Evolutionary conservation across 768 basidiomycete genomes (phyloP), one percentile per base, ranked within the genome.

Genomic region (Tricholoma matsutake): DNA sequence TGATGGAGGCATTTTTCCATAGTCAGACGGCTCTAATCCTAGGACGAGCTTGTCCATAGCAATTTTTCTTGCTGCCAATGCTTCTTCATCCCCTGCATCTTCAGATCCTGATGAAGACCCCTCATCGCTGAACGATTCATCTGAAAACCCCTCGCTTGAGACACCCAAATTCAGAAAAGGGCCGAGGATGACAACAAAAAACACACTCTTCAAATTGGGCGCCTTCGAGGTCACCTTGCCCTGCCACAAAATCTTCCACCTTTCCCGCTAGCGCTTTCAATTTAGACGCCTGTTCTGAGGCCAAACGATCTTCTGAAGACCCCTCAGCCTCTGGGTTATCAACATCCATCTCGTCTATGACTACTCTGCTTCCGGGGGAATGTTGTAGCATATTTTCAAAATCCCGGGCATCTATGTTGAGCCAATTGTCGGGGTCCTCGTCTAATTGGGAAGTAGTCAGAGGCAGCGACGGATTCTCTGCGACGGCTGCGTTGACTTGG

Each of bases 221-320:
- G 3, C 97, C 97, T 63, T 93, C 89, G 8, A 97, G 62, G 61
- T 92, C 89, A 2, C 97, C 97, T 69, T 96, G 76, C 2, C 91
- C 94, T 65, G 94, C 87, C 2, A 99, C 87, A 69, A 99, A 99
- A n/a, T 79, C 77, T 66, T 92, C 89, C 1, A 99, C 93, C 70
- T 92, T 92, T 61, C 82, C 75, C 10, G 97, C 96, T 56, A 99
- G 80, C 61, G 83, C 81, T 65, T 85, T 86, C 31, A 98, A 75
- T 61, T 83, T 84, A 20, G 80, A 71, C 9, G 94, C 88, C 70
- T 93, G 89, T 61, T 84, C 81, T 28, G 84, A 81, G 6, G 84
- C 81, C 4, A 87, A 43, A 20, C 73, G 77, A 58, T 87, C 85
- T 68, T 85, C 84, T 2, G 73, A 68, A 22, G 67, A 70, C 47